Conservation (phyloP, 2,329 filamentous ascomycete genomes). For the Nemania diffusa region DNA sequence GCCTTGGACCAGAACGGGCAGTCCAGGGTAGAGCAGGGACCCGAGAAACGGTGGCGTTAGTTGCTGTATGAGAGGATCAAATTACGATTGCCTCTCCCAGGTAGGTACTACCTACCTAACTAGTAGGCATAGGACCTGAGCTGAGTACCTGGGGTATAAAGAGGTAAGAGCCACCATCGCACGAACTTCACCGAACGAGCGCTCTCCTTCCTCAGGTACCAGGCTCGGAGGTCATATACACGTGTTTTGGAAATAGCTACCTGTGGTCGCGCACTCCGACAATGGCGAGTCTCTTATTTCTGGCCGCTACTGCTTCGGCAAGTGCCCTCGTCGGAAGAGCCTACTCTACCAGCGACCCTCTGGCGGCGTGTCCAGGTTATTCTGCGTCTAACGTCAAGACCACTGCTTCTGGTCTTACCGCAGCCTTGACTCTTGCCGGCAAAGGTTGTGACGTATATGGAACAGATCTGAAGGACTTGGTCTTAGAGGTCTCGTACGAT, state of each 20-base stretch:
- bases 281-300: slow-evolving; percentile 46
- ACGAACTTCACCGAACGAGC: not conserved
- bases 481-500: slow-evolving; percentile 73
- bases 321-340: slow-evolving; percentile 41
- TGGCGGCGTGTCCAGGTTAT: slow-evolving; percentile 68
- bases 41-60: too few relatives aligned
- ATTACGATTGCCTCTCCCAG: too few relatives aligned
- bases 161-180: slow-evolving; percentile 12
- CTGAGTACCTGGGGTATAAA: slow-evolving; percentile 18
- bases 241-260: slow-evolving; percentile 4
- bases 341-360: slow-evolving; percentile 44
- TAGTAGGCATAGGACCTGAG: too few relatives aligned
- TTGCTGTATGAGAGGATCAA: too few relatives aligned
- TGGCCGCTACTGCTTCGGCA: slow-evolving; percentile 45
- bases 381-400: slow-evolving; percentile 65
- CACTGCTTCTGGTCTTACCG: slow-evolving; percentile 64
- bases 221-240: too few relatives aligned
- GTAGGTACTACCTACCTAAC: too few relatives aligned
- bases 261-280: slow-evolving; percentile 17
- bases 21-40: not conserved
- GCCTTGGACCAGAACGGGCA: too few relatives aligned
- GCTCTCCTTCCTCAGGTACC: not conserved
- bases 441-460: slow-evolving; percentile 75
- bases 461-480: slow-evolving; percentile 70
- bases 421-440: slow-evolving; percentile 71